phyloP scores from a whole-genome alignment of 805 yeast species.

The Candida boleticola region DNA sequence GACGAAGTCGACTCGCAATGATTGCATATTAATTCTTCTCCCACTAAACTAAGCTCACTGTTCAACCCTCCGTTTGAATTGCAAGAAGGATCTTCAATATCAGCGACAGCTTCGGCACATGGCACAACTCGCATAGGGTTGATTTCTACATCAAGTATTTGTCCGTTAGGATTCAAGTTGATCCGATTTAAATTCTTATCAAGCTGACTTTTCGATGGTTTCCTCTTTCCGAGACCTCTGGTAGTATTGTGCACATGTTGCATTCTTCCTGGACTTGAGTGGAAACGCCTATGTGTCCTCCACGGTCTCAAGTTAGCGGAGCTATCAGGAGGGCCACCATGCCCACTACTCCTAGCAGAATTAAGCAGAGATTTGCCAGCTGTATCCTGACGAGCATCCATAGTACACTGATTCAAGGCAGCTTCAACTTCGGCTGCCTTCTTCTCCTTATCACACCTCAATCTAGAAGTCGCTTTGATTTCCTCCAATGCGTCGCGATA shows the following conservation, averaged over 20 bases:
- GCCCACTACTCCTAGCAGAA: no score
- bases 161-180: background rate
- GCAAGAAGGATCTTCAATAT: background rate
- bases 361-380: no score
- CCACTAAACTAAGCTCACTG: slow-evolving; percentile 14
- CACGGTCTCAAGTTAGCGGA: no score
- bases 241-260: background rate
- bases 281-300: background rate
- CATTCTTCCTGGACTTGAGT: slow-evolving; percentile 1
- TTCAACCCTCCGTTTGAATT: slow-evolving; percentile 14
- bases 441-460: no score
- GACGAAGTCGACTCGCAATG: slow-evolving; percentile 77
- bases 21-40: slow-evolving; percentile 14
- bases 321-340: no score
- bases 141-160: background rate
- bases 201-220: background rate
- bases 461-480: no score
- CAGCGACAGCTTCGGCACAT: slow-evolving; percentile 1
- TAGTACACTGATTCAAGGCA: no score
- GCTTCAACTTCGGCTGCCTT: no score
- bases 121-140: slow-evolving; percentile 1
- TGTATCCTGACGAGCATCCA: no score
- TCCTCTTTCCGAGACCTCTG: background rate
- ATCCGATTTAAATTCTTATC: background rate
- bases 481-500: no score